Conservation (phyloP, 23 red algal genomes). For the Gracilaria domingensis region DNA sequence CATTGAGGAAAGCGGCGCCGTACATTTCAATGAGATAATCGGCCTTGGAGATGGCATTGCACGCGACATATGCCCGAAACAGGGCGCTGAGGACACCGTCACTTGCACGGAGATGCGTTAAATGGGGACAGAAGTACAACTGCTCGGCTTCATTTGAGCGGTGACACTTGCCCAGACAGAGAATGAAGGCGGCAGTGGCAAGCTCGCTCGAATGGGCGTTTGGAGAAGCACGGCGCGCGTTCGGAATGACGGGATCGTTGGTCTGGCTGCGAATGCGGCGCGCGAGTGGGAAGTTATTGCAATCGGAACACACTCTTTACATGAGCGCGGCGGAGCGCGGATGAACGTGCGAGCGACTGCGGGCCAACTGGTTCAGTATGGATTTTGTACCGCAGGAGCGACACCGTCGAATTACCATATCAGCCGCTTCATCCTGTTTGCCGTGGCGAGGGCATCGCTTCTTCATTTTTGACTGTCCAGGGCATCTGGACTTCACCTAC, state of each 20-base stretch:
- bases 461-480: slow-evolving; percentile 94
- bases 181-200: slow-evolving; percentile 49
- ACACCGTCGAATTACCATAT: slow-evolving; percentile 93
- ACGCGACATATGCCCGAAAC: slow-evolving; percentile 51
- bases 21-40: slow-evolving; percentile 59
- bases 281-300: slow-evolving; percentile 28
- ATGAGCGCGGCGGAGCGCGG: slow-evolving; percentile 36
- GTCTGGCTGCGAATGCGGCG: slow-evolving; percentile 27
- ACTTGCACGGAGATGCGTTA: neutral
- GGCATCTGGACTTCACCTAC: slow-evolving; percentile 97
- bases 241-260: slow-evolving; percentile 20
- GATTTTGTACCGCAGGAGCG: slow-evolving; percentile 91
- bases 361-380: slow-evolving; percentile 33
- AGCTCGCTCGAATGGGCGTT: neutral
- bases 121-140: slow-evolving; percentile 39
- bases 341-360: neutral
- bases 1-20: slow-evolving; percentile 53
- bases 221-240: neutral
- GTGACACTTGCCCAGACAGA: slow-evolving; percentile 61
- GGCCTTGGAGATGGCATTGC: slow-evolving; percentile 46
- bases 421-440: slow-evolving; percentile 78
- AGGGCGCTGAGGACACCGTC: slow-evolving; percentile 53
- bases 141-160: slow-evolving; percentile 45
- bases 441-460: slow-evolving; percentile 75
- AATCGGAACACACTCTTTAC: slow-evolving; percentile 56